These are phyloP conservation scores for Cystofilobasidium capitatum DNA, from an alignment of 768 basidiomycete species.

Conservation along the genomic window DNA sequence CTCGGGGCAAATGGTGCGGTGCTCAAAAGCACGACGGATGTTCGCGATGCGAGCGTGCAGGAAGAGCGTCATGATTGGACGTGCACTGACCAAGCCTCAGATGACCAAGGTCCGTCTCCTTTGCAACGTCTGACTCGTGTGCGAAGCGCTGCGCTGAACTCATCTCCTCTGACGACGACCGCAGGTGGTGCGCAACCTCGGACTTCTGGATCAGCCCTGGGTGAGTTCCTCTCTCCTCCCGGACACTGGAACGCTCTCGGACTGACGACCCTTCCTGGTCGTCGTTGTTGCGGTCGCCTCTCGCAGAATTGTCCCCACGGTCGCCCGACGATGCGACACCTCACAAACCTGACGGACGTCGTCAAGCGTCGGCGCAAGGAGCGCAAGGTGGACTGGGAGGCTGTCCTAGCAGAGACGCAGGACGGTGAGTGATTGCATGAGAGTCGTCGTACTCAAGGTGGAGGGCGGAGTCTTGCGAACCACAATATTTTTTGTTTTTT, in stretches of 20 bases:
- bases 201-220: conserved; percentile 45
- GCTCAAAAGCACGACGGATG: conserved; percentile 87
- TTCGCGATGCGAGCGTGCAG: conserved; percentile 93
- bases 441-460: too few relatives aligned
- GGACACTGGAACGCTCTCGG: neutral
- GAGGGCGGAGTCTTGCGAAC: too few relatives aligned
- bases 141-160: neutral
- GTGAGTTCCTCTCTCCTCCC: conserved; percentile 24
- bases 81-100: conserved; percentile 60
- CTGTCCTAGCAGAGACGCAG: neutral
- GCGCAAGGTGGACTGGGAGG: neutral
- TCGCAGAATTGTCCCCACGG: conserved; percentile 40
- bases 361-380: neutral
- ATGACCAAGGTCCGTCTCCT: conserved; percentile 50
- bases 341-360: conserved; percentile 32
- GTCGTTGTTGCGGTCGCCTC: neutral
- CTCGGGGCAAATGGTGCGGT: conserved; percentile 72
- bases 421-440: neutral
- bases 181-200: conserved; percentile 41
- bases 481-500: too few relatives aligned
- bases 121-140: neutral
- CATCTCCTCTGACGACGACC: too few relatives aligned
- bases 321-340: conserved; percentile 44
- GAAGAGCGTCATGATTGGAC: conserved; percentile 94
- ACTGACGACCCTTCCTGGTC: neutral